Evolutionary conservation across 768 basidiomycete genomes (phyloP).

Genomic region (Mycena metata): DNA sequence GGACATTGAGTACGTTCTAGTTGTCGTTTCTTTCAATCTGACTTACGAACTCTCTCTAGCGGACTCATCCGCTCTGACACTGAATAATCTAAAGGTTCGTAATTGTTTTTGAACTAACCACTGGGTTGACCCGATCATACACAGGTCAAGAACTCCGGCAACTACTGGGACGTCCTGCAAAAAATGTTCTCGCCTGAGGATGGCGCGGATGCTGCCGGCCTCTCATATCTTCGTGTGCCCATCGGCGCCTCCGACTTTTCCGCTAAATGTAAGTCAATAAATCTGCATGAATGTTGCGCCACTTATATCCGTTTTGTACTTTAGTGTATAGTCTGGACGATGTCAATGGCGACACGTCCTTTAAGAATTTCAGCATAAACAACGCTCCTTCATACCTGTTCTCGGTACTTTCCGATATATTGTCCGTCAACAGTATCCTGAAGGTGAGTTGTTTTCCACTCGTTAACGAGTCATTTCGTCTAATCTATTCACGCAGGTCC

Average conservation of each 20-base stretch:
- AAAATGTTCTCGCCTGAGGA: constrained; percentile 74
- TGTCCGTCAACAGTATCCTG: constrained; percentile 59
- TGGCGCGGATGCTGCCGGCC: constrained; percentile 67
- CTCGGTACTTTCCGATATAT: constrained; percentile 73
- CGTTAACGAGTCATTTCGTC: background rate
- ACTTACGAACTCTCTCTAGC: constrained; percentile 54
- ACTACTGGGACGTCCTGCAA: constrained; percentile 71
- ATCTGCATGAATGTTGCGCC: background rate
- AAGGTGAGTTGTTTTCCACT: constrained; percentile 9
- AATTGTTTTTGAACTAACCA: background rate
- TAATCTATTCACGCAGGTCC: constrained; percentile 49
- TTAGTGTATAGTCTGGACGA: constrained; percentile 78
- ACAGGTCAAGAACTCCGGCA: constrained; percentile 63
- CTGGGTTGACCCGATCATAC: background rate
- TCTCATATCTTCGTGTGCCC: constrained; percentile 61
- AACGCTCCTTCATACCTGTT: constrained; percentile 73
- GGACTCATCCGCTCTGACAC: constrained; percentile 75
- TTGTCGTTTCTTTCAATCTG: background rate
- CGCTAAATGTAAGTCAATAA: constrained; percentile 54
- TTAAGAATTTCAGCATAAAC: constrained; percentile 69
- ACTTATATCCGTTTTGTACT: too few relatives aligned
- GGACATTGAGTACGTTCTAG: constrained; percentile 64
- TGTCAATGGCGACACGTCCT: constrained; percentile 67
- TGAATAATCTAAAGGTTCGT: constrained; percentile 76
- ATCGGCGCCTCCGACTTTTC: constrained; percentile 85